phyloP scores from a whole-genome alignment of 352 stramenopile genomes.

The Pythium phragmitis region DNA sequence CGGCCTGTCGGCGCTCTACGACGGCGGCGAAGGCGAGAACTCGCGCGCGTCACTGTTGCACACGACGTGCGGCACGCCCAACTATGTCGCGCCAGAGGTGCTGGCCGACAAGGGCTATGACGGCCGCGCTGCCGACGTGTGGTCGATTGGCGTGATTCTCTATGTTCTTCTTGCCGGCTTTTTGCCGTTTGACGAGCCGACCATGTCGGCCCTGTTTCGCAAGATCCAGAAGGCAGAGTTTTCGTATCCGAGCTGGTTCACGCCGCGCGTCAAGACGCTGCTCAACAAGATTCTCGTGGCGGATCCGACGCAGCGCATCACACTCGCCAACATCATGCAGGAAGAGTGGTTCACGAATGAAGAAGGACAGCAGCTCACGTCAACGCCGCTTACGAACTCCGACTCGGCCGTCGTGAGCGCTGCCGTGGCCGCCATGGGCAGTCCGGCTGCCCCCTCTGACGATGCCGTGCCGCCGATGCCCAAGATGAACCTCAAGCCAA shows the following conservation, averaged over 20 bases:
- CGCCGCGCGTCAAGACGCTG: constrained; percentile 81
- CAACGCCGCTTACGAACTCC: constrained; percentile 15
- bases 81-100: constrained; percentile 96
- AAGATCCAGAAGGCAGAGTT: constrained; percentile 97
- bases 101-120: constrained; percentile 95
- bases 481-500: constrained; percentile 76
- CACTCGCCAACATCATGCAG: constrained; percentile 86
- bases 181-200: constrained; percentile 94
- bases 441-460: background rate
- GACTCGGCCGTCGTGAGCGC: constrained; percentile 20
- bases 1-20: constrained; percentile 94
- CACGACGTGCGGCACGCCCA: constrained; percentile 96
- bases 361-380: constrained; percentile 24
- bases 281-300: constrained; percentile 93
- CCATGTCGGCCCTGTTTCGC: constrained; percentile 94
- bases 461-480: constrained; percentile 22
- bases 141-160: constrained; percentile 98
- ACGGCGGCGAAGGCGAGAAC: constrained; percentile 86
- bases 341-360: constrained; percentile 90
- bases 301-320: constrained; percentile 87
- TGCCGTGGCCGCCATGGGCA: constrained; percentile 17
- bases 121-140: constrained; percentile 92
- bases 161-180: constrained; percentile 94
- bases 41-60: constrained; percentile 90
- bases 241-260: constrained; percentile 94